A percentile compares a stretch with the other conserved stretches of the same genome.
phyloP scores from a whole-genome alignment of 2,329 filamentous ascomycete species.

The Arthrinium phaeospermum region DNA sequence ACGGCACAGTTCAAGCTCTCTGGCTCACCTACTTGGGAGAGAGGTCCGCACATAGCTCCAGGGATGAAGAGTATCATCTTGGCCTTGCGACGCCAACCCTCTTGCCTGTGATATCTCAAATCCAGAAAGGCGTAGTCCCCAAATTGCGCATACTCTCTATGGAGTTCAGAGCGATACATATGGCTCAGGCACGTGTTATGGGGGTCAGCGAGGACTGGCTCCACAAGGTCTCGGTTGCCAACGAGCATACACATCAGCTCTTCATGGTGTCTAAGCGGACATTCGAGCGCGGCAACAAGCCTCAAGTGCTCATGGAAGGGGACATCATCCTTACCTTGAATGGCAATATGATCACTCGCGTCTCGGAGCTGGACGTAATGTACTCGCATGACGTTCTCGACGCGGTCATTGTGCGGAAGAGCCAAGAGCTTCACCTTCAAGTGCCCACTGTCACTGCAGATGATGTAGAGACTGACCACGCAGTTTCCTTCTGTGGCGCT shows the following conservation, averaged over 20 bases:
- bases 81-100: constrained; percentile 88
- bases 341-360: constrained; percentile 88
- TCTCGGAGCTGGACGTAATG: constrained; percentile 95
- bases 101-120: constrained; percentile 84
- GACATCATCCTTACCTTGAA: constrained; percentile 93
- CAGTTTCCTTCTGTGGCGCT: constrained; percentile 93
- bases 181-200: constrained; percentile 97
- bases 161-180: constrained; percentile 93
- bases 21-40: constrained; percentile 98
- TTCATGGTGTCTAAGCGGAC: constrained; percentile 97
- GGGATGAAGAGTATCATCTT: constrained; percentile 96
- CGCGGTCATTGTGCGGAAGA: constrained; percentile 85
- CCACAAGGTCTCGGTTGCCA: constrained; percentile 82
- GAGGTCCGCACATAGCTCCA: constrained; percentile 75
- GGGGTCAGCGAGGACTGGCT: constrained; percentile 97
- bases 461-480: constrained; percentile 89
- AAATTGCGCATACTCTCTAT: constrained; percentile 90
- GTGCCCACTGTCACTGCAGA: constrained; percentile 87
- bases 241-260: constrained; percentile 91
- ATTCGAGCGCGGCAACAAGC: constrained; percentile 60
- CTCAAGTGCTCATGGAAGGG: constrained; percentile 76
- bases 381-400: constrained; percentile 86
- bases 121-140: constrained; percentile 79
- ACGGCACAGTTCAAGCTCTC: constrained; percentile 91
- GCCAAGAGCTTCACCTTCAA: constrained; percentile 76